phyloP scores from a whole-genome alignment of 345 rosid genomes.

The Firmiana major region DNA sequence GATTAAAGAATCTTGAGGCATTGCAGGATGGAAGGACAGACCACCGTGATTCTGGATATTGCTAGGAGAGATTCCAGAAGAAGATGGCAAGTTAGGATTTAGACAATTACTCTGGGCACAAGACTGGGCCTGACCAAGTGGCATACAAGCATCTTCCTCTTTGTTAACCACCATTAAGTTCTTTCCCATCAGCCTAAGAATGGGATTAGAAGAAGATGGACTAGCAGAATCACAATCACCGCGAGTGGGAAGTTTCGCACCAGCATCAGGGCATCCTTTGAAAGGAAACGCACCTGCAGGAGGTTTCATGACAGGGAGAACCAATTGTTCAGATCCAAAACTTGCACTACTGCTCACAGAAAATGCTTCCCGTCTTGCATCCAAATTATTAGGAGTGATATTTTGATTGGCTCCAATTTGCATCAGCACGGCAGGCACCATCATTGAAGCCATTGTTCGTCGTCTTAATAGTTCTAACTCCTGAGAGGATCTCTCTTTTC shows the following conservation, averaged over 20 bases:
- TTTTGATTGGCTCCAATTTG: constrained; percentile 26
- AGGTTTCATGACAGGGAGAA: constrained; percentile 22
- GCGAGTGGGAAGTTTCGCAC: constrained; percentile 27
- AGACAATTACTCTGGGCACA: constrained; percentile 26
- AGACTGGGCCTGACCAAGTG: constrained; percentile 33
- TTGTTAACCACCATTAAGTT: constrained; percentile 89
- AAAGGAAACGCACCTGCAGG: constrained; percentile 22
- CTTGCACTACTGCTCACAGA: constrained; percentile 30
- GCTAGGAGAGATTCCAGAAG: constrained; percentile 25
- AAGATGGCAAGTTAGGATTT: constrained; percentile 32
- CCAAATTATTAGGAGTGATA: constrained; percentile 28
- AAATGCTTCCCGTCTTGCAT: constrained; percentile 33
- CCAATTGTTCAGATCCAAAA: constrained; percentile 39
- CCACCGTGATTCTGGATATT: constrained; percentile 22
- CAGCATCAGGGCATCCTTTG: constrained; percentile 33
- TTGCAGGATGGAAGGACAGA: constrained; percentile 21
- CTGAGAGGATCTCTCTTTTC: constrained; percentile 67
- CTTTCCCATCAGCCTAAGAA: constrained; percentile 96
- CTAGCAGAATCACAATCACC: constrained; percentile 51
- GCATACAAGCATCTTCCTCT: constrained; percentile 46
- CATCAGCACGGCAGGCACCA: constrained; percentile 35
- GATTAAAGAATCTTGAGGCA: constrained; percentile 26
- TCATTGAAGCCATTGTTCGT: constrained; percentile 40
- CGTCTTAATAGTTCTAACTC: constrained; percentile 59
- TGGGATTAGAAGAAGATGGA: constrained; percentile 67